Evolutionary conservation across 345 rosid species (phyloP).

Genomic region (Cochlearia excelsa): DNA sequence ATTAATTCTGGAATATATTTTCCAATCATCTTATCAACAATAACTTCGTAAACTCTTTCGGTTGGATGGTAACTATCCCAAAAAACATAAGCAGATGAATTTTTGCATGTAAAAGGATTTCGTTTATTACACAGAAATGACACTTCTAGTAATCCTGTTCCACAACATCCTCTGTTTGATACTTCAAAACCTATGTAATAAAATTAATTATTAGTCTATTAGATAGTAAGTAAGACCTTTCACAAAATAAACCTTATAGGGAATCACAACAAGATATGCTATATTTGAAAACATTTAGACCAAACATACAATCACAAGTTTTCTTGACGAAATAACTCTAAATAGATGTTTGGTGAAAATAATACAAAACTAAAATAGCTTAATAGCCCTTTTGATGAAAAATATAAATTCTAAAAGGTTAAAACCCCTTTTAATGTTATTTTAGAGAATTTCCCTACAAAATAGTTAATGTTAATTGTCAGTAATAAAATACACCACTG

Average conservation of each 20-base stretch:
- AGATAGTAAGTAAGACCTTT: background rate
- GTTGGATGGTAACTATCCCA: constrained; percentile 34
- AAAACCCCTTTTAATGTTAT: too few relatives aligned
- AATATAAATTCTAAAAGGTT: too few relatives aligned
- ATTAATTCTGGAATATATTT: background rate
- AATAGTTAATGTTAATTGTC: too few relatives aligned
- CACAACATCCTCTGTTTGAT: constrained; percentile 53
- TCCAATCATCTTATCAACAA: constrained; percentile 23
- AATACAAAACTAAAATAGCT: too few relatives aligned
- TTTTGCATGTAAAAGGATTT: constrained; percentile 36
- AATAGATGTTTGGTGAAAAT: too few relatives aligned
- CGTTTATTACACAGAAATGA: constrained; percentile 41
- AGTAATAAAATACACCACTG: too few relatives aligned
- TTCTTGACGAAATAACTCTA: too few relatives aligned
- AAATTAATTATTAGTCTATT: background rate
- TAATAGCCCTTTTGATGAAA: too few relatives aligned
- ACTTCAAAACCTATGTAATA: constrained; percentile 38
- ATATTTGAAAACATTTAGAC: background rate
- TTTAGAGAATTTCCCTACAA: too few relatives aligned
- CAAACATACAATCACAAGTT: too few relatives aligned
- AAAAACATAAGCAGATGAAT: constrained; percentile 42
- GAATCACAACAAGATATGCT: too few relatives aligned
- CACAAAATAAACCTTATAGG: too few relatives aligned
- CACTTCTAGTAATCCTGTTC: constrained; percentile 49
- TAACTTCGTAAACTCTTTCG: constrained; percentile 42